Evolutionary conservation across 1,139 yeast species (phyloP).

Genomic region (Hyphopichia fennica): DNA sequence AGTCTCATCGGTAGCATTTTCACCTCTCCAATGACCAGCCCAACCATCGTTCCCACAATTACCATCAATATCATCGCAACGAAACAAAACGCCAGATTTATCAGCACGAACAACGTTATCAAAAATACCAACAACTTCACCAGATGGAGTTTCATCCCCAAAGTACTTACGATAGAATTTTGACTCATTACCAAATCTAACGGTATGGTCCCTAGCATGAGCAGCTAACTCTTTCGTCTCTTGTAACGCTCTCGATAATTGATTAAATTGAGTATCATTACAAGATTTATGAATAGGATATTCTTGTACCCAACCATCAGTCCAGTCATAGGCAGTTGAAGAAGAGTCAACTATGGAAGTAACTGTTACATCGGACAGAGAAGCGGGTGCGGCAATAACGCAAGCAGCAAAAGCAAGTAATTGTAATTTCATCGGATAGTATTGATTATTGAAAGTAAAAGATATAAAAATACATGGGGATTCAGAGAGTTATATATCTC

Average conservation of each 20-base stretch:
- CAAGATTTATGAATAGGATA: constrained; percentile 20
- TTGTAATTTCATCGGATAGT: too few relatives aligned
- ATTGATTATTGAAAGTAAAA: too few relatives aligned
- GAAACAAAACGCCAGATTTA: constrained; percentile 24
- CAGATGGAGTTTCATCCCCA: constrained; percentile 28
- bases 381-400: constrained; percentile 1
- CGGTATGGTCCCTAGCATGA: constrained; percentile 26
- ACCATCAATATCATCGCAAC: constrained; percentile 36
- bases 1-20: constrained; percentile 29
- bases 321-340: constrained; percentile 14
- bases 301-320: constrained; percentile 13
- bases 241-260: constrained; percentile 15
- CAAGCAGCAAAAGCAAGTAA: neutral
- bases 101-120: constrained; percentile 25
- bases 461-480: too few relatives aligned
- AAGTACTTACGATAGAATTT: constrained; percentile 23
- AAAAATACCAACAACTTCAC: constrained; percentile 32
- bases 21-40: constrained; percentile 40
- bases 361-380: neutral
- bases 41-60: constrained; percentile 29
- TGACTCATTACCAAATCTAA: constrained; percentile 21
- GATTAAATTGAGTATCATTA: constrained; percentile 19
- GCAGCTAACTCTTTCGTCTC: constrained; percentile 19
- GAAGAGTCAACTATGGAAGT: constrained; percentile 1
- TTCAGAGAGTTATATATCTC: too few relatives aligned